A percentile compares a stretch with the other conserved stretches of the same genome.
Evolutionary conservation across 257 asterid genomes (phyloP).

Genomic region (Solanum tarapatanum): DNA sequence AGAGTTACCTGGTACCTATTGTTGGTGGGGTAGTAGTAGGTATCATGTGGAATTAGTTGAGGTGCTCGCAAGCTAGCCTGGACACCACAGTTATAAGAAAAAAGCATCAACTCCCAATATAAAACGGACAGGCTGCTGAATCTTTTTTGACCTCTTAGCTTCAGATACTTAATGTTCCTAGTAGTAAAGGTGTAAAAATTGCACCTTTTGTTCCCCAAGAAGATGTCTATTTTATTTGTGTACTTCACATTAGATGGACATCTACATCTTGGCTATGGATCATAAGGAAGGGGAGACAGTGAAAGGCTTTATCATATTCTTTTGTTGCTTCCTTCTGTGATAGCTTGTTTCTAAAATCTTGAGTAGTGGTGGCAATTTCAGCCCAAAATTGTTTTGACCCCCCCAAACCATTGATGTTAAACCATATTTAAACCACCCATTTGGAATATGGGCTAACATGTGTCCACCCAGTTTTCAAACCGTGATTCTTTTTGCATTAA

Average conservation of each 20-base stretch:
- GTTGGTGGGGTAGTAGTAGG: background rate
- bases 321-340: background rate
- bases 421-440: background rate
- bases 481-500: background rate
- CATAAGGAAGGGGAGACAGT: background rate
- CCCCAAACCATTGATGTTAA: background rate
- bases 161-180: background rate
- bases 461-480: background rate
- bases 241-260: background rate
- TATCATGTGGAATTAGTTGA: background rate
- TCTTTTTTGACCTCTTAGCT: background rate
- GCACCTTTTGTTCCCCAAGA: background rate
- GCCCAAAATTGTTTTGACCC: background rate
- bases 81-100: background rate
- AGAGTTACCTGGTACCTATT: background rate
- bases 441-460: background rate
- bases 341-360: background rate
- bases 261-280: background rate
- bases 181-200: background rate
- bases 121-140: background rate
- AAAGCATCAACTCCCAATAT: background rate
- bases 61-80: background rate
- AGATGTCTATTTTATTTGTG: background rate
- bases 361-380: background rate
- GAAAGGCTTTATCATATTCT: background rate